Evolutionary conservation across 169 alveolate species (phyloP).

Genomic region (Plasmodium inui): DNA sequence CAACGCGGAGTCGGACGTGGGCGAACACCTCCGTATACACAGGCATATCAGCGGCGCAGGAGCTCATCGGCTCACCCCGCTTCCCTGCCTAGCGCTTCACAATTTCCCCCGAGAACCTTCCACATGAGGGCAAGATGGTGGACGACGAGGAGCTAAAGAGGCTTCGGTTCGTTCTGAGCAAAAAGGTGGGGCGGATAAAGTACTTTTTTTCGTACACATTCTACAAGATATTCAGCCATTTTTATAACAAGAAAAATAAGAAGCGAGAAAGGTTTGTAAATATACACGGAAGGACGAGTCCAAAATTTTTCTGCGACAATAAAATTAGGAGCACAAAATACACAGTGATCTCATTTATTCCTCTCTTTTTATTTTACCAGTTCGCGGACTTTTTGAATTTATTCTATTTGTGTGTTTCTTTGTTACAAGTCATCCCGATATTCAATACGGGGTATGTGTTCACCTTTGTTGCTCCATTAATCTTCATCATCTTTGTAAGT

Average conservation of each 20-base stretch:
- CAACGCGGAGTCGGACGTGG: not conserved
- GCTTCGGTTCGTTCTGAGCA: slow-evolving; percentile 43
- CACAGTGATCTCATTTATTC: slow-evolving; percentile 91
- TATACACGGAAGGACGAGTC: slow-evolving; percentile 84
- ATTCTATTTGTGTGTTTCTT: slow-evolving; percentile 94
- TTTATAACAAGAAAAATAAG: slow-evolving; percentile 79
- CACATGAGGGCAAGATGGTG: slow-evolving; percentile 17
- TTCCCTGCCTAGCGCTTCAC: not conserved
- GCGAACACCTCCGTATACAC: not conserved
- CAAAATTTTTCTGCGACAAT: slow-evolving; percentile 87
- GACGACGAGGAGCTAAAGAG: slow-evolving; percentile 61
- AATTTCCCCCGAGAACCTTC: not conserved
- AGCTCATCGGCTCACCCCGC: not conserved
- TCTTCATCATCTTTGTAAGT: slow-evolving; percentile 92
- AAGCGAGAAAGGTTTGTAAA: slow-evolving; percentile 81
- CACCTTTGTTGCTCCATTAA: slow-evolving; percentile 96
- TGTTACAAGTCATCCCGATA: slow-evolving; percentile 92
- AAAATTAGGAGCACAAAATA: slow-evolving; percentile 92
- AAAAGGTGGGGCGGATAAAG: slow-evolving; percentile 41
- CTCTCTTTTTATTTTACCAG: slow-evolving; percentile 93
- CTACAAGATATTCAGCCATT: slow-evolving; percentile 48
- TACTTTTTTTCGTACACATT: slow-evolving; percentile 54
- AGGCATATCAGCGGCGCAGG: not conserved
- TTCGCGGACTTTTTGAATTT: slow-evolving; percentile 94
- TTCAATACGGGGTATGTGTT: slow-evolving; percentile 96